phyloP scores from a whole-genome alignment of 2,329 filamentous ascomycete species.

The Aspergillus aculeatus region DNA sequence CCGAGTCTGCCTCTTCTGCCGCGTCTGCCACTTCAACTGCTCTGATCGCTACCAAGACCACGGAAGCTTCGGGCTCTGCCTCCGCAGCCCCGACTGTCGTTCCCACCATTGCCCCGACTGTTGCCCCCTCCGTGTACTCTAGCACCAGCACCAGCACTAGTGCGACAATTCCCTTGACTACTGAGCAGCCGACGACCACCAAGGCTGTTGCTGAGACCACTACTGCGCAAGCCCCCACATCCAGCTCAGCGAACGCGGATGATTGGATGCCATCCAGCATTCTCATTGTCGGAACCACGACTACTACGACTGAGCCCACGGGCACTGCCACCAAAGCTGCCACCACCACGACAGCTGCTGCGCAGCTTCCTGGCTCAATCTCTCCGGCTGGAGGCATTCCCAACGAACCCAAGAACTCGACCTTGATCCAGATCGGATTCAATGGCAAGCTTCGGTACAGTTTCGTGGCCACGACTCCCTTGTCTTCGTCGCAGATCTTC shows the following conservation, averaged over 20 bases:
- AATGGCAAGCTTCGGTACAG: constrained; percentile 75
- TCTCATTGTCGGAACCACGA: constrained; percentile 31
- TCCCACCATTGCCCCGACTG: constrained; percentile 3
- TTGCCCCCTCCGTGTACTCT: constrained; percentile 13
- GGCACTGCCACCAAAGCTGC: constrained; percentile 36
- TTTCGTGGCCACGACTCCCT: constrained; percentile 70
- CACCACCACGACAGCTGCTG: constrained; percentile 52
- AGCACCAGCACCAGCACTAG: constrained; percentile 17
- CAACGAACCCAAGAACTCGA: constrained; percentile 61
- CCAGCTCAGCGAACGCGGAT: constrained; percentile 26
- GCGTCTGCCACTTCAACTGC: not conserved
- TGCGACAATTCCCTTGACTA: constrained; percentile 22
- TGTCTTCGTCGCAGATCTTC: constrained; percentile 84
- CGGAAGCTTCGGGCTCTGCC: not conserved
- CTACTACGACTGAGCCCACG: constrained; percentile 20
- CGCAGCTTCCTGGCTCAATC: constrained; percentile 71
- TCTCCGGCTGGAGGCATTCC: constrained; percentile 63
- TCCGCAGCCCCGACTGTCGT: not conserved
- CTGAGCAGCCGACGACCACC: constrained; percentile 16
- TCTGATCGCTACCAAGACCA: not conserved
- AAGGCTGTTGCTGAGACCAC: constrained; percentile 16
- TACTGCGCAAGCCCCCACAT: constrained; percentile 42
- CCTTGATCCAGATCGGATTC: constrained; percentile 82
- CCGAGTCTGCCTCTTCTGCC: not conserved
- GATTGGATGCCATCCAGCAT: constrained; percentile 28